phyloP scores from a whole-genome alignment of 2,329 filamentous ascomycete genomes.

The Trichoderma polysporum region DNA sequence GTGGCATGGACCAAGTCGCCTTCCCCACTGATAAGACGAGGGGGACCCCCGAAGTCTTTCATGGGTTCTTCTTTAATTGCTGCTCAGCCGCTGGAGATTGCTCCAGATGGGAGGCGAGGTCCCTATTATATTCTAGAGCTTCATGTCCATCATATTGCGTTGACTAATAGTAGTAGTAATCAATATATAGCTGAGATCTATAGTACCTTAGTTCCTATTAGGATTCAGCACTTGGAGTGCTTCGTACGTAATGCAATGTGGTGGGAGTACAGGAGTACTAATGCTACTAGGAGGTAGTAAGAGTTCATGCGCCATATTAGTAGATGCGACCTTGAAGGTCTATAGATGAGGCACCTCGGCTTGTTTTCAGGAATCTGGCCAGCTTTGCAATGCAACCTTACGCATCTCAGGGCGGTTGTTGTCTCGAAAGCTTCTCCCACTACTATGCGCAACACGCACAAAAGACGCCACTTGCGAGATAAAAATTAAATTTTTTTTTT shows the following conservation, averaged over 20 bases:
- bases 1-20: not conserved
- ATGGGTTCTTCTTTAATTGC: not conserved
- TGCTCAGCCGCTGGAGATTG: not conserved
- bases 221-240: not conserved
- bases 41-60: not conserved
- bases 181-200: too few species aligned
- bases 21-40: constrained; percentile 1
- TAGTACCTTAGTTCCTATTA: too few species aligned
- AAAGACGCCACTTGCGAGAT: not conserved
- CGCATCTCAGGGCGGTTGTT: not conserved
- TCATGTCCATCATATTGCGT: not conserved
- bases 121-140: constrained; percentile 1
- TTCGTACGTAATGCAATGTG: not conserved
- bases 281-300: not conserved
- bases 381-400: not conserved
- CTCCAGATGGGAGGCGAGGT: too few species aligned
- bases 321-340: not conserved
- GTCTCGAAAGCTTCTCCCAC: not conserved
- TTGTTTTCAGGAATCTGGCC: not conserved
- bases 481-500: not conserved
- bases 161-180: not conserved
- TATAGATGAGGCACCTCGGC: not conserved
- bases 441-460: not conserved
- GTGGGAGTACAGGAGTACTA: not conserved
- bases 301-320: not conserved